These are phyloP conservation scores for Phytophthora capsici DNA, from an alignment of 352 stramenopile species.

Conservation along the genomic window DNA sequence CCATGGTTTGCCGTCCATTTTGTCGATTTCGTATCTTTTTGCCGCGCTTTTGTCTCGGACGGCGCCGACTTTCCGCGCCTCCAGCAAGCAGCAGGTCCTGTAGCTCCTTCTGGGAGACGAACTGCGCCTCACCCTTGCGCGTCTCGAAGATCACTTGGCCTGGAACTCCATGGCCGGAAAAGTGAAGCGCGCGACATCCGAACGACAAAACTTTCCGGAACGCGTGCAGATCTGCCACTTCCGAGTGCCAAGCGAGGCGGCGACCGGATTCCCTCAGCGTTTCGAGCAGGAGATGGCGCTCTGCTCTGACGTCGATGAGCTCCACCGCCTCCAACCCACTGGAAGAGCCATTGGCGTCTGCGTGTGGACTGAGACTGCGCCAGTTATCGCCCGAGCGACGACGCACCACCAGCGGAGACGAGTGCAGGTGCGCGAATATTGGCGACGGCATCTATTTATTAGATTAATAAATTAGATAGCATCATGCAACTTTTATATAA, in stretches of 20 bases:
- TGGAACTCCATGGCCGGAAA: constrained; percentile 73
- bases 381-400: constrained; percentile 63
- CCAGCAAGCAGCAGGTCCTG: constrained; percentile 76
- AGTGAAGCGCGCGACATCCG: constrained; percentile 80
- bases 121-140: constrained; percentile 80
- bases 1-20: constrained; percentile 6
- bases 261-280: constrained; percentile 73
- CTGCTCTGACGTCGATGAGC: constrained; percentile 85
- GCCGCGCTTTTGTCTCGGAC: constrained; percentile 8
- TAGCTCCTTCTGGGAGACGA: constrained; percentile 83
- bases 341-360: constrained; percentile 12
- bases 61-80: constrained; percentile 44
- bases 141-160: constrained; percentile 87
- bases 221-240: constrained; percentile 81
- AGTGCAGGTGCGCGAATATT: constrained; percentile 82
- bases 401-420: constrained; percentile 81
- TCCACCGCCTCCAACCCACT: constrained; percentile 77
- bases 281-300: constrained; percentile 77
- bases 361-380: constrained; percentile 57
- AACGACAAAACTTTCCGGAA: constrained; percentile 85
- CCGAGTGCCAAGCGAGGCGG: constrained; percentile 74
- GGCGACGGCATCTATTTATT: too few relatives aligned
- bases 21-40: constrained; percentile 8
- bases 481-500: too few relatives aligned
- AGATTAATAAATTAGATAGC: too few relatives aligned